Conservation (phyloP, 805 yeast genomes). For the Cyberlindnera nakhonratchasimensis region DNA sequence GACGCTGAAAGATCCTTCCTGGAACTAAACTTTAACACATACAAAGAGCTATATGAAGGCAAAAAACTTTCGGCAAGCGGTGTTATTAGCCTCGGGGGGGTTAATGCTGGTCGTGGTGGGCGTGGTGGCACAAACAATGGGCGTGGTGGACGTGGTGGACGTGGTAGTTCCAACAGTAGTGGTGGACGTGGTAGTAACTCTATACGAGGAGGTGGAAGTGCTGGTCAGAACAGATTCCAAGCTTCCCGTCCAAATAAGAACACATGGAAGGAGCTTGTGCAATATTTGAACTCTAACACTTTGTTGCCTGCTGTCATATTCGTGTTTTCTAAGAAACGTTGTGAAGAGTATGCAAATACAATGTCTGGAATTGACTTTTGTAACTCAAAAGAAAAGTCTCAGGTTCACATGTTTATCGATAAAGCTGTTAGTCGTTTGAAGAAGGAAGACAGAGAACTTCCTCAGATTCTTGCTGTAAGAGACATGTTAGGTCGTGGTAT, state of each 20-base stretch:
- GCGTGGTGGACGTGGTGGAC: constrained; percentile 32
- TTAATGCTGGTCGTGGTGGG: constrained; percentile 40
- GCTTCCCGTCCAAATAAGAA: constrained; percentile 59
- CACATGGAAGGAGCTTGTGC: constrained; percentile 73
- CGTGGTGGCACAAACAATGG: constrained; percentile 37
- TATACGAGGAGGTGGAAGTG: constrained; percentile 30
- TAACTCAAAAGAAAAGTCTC: constrained; percentile 80
- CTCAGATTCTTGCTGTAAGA: constrained; percentile 81
- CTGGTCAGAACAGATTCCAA: constrained; percentile 31
- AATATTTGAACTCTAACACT: constrained; percentile 59
- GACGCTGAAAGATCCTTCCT: constrained; percentile 69
- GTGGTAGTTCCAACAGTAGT: constrained; percentile 39
- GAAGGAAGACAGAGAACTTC: constrained; percentile 88
- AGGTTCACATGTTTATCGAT: constrained; percentile 90
- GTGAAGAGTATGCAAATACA: constrained; percentile 89
- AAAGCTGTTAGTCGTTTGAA: constrained; percentile 82
- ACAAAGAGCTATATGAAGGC: constrained; percentile 47
- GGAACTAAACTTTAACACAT: constrained; percentile 59
- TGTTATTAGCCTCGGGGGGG: constrained; percentile 37
- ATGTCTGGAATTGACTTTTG: constrained; percentile 74
- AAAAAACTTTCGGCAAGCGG: constrained; percentile 42
- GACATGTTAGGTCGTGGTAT: constrained; percentile 87
- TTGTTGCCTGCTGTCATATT: constrained; percentile 90
- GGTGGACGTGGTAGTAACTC: constrained; percentile 26
- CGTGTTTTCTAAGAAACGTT: constrained; percentile 88